These are phyloP conservation scores for Dorcoceras hygrometricum DNA, from an alignment of 257 asterid species.

Conservation along the genomic window DNA sequence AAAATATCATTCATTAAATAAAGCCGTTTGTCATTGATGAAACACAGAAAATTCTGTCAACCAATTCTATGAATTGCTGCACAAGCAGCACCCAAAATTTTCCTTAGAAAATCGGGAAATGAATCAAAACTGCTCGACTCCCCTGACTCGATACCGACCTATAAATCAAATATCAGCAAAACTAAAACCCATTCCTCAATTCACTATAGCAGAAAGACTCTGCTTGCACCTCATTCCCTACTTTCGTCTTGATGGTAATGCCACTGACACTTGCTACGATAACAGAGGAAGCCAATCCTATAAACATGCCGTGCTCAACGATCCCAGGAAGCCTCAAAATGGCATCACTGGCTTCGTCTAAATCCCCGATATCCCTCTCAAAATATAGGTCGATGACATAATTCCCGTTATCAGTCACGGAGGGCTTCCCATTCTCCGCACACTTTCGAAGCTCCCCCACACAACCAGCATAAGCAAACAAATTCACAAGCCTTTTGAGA, in stretches of 20 bases:
- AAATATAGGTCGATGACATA: constrained; percentile 58
- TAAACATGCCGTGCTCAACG: constrained; percentile 65
- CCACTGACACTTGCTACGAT: constrained; percentile 61
- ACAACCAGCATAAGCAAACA: constrained; percentile 52
- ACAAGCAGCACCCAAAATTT: constrained; percentile 26
- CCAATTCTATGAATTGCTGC: constrained; percentile 24
- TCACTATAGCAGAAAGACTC: constrained; percentile 38
- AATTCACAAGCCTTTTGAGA: constrained; percentile 39
- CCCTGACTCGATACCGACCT: not conserved
- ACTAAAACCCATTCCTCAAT: constrained; percentile 42
- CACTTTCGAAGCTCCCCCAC: constrained; percentile 48
- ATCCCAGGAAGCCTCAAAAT: constrained; percentile 73
- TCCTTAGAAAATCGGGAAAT: not conserved
- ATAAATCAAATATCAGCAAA: constrained; percentile 6
- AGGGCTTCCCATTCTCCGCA: constrained; percentile 27
- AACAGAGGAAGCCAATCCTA: constrained; percentile 54
- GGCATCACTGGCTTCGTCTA: constrained; percentile 50
- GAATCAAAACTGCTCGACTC: not conserved
- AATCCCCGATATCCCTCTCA: constrained; percentile 57
- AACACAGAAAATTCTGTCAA: constrained; percentile 2
- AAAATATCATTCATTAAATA: constrained; percentile 20
- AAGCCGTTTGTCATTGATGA: constrained; percentile 20
- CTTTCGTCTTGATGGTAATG: constrained; percentile 47
- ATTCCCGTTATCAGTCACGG: constrained; percentile 64
- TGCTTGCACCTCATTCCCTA: constrained; percentile 34